Conservation (phyloP, 2,329 filamentous ascomycete species). For the Microdochium paspali region DNA sequence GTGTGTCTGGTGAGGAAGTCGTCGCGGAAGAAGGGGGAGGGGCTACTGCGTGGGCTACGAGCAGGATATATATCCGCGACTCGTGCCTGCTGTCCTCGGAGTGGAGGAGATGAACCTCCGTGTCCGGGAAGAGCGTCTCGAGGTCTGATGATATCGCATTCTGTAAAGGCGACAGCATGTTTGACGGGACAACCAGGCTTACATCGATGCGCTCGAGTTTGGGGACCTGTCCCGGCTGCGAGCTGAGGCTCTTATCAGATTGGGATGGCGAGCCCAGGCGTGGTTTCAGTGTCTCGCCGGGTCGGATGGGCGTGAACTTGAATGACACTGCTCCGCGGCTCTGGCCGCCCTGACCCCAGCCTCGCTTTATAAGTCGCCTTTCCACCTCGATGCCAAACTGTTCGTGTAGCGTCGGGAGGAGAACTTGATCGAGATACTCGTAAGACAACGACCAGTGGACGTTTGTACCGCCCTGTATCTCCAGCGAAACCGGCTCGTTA, state of each 20-base stretch:
- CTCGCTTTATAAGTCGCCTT: slow-evolving; percentile 31
- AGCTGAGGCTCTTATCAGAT: not conserved
- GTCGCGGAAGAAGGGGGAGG: slow-evolving; percentile 17
- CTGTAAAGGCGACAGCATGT: slow-evolving; percentile 31
- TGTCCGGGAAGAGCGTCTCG: slow-evolving; percentile 28
- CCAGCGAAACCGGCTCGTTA: slow-evolving; percentile 34
- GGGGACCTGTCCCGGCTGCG: slow-evolving; percentile 4
- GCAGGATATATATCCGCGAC: slow-evolving; percentile 43
- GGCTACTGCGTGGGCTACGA: slow-evolving; percentile 49
- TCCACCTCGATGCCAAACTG: slow-evolving; percentile 39
- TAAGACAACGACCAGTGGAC: slow-evolving; percentile 46
- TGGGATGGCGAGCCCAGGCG: slow-evolving; percentile 9
- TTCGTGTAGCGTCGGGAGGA: slow-evolving; percentile 42
- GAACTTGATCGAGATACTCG: slow-evolving; percentile 53
- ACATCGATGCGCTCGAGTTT: slow-evolving; percentile 36
- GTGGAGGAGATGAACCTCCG: slow-evolving; percentile 32
- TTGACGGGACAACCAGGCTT: slow-evolving; percentile 37
- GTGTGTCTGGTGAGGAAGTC: not conserved
- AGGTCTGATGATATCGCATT: slow-evolving; percentile 29
- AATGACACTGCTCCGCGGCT: slow-evolving; percentile 34
- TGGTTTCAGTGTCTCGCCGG: slow-evolving; percentile 25
- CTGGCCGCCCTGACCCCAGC: slow-evolving; percentile 39
- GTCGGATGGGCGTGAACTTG: slow-evolving; percentile 28
- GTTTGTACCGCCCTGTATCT: slow-evolving; percentile 51
- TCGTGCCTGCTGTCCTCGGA: slow-evolving; percentile 42